phyloP scores from a whole-genome alignment of 345 rosid species.

The Eutrema heterophyllum region DNA sequence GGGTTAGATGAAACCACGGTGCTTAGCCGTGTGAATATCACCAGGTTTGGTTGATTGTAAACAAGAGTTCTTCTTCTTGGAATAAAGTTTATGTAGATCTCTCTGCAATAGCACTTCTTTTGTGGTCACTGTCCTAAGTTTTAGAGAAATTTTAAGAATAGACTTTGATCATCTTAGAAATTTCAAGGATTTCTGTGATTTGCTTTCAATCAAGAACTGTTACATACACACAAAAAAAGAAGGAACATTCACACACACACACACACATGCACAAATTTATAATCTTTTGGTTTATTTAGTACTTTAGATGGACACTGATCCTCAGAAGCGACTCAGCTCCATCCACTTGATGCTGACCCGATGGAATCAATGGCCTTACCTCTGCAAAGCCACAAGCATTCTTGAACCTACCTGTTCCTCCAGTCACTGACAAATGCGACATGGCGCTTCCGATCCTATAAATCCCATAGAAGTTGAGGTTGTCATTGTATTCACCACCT shows the following conservation, averaged over 20 bases:
- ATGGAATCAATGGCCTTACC: constrained; percentile 63
- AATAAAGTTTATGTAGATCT: constrained; percentile 5
- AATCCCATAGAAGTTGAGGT: constrained; percentile 81
- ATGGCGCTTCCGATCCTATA: constrained; percentile 65
- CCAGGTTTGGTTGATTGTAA: constrained; percentile 27
- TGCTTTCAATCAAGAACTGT: constrained; percentile 18
- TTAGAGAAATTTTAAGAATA: neutral
- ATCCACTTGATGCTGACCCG: constrained; percentile 59
- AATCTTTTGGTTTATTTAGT: constrained; percentile 10
- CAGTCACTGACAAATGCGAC: constrained; percentile 75
- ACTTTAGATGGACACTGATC: constrained; percentile 54
- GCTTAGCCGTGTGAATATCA: constrained; percentile 39
- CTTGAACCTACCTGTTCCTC: constrained; percentile 88
- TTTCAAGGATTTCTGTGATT: neutral
- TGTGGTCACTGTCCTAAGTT: neutral
- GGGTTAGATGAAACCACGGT: constrained; percentile 51
- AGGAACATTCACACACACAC: constrained; percentile 16
- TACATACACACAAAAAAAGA: neutral
- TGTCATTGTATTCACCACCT: constrained; percentile 87
- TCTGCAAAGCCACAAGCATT: constrained; percentile 64
- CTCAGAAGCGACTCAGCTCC: constrained; percentile 76
- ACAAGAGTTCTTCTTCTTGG: neutral
- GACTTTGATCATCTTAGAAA: neutral
- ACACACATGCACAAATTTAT: constrained; percentile 12
- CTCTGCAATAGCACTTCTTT: neutral